Percentiles rank a stretch among this genome's conserved stretches.
These are phyloP conservation scores for Grigorovia yakushimaensis DNA, from an alignment of 805 yeast genomes.

Conservation along the genomic window DNA sequence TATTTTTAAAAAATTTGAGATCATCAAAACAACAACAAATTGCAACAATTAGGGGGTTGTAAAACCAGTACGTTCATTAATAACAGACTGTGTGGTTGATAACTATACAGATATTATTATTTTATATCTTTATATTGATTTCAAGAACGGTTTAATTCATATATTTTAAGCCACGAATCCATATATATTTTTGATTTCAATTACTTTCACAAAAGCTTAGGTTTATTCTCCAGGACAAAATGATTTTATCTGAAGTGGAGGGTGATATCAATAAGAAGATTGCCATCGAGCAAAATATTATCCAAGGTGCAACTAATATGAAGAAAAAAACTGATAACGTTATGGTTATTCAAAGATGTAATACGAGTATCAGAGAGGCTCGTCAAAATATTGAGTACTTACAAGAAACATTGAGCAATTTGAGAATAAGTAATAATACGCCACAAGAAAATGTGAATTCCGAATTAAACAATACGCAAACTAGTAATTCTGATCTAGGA, in stretches of 20 bases:
- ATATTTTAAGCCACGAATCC: neutral
- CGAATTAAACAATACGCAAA: constrained; percentile 9
- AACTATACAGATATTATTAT: too few species aligned
- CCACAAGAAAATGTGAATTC: neutral
- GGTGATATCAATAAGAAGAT: constrained; percentile 75
- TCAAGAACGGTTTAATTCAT: neutral
- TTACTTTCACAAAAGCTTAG: neutral
- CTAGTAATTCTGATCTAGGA: constrained; percentile 4
- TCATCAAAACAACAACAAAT: neutral
- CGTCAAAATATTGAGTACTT: constrained; percentile 84
- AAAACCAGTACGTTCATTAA: neutral
- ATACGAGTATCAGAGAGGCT: constrained; percentile 82
- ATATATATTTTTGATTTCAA: neutral
- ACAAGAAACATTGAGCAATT: constrained; percentile 61
- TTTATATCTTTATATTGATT: neutral
- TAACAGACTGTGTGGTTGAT: neutral
- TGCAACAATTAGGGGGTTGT: neutral
- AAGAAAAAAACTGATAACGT: constrained; percentile 70
- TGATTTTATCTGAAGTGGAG: constrained; percentile 19
- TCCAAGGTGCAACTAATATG: constrained; percentile 76
- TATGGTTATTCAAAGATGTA: constrained; percentile 82
- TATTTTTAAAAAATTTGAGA: neutral
- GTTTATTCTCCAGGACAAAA: neutral
- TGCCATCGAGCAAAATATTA: constrained; percentile 78
- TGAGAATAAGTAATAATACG: constrained; percentile 21